phyloP scores from a whole-genome alignment of 306 rosid genomes.

The Dalbergia cultrata region DNA sequence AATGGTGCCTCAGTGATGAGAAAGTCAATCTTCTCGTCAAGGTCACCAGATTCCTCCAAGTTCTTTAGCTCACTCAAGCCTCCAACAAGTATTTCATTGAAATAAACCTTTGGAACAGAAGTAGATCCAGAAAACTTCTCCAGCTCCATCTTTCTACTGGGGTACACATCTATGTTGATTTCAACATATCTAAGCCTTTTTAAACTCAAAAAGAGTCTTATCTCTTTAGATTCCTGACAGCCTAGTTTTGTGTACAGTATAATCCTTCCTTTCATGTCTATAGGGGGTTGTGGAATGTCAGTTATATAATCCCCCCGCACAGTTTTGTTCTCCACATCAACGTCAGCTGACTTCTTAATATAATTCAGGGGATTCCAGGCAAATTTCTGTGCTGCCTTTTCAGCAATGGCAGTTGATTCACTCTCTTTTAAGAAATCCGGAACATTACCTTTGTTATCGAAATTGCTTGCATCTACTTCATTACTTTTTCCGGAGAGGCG shows the following conservation, averaged over 20 bases:
- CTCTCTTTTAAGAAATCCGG: constrained; percentile 53
- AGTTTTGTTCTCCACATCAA: constrained; percentile 54
- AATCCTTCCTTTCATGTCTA: constrained; percentile 79
- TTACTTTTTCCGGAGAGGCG: constrained; percentile 78
- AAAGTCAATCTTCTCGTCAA: constrained; percentile 85
- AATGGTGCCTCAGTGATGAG: constrained; percentile 73
- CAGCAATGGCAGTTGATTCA: constrained; percentile 58
- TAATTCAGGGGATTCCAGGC: constrained; percentile 82
- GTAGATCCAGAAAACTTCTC: constrained; percentile 79
- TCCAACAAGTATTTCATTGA: constrained; percentile 82
- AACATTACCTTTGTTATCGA: constrained; percentile 52
- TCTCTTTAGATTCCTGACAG: constrained; percentile 76
- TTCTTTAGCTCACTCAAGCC: constrained; percentile 75
- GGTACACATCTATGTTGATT: constrained; percentile 82
- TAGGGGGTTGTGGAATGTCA: constrained; percentile 44
- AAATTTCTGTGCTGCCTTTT: constrained; percentile 64
- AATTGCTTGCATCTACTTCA: constrained; percentile 48
- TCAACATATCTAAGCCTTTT: constrained; percentile 80
- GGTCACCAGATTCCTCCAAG: constrained; percentile 73
- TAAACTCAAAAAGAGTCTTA: constrained; percentile 68
- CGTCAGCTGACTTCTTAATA: constrained; percentile 60
- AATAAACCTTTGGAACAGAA: constrained; percentile 82
- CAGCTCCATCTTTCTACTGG: constrained; percentile 78
- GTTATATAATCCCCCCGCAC: constrained; percentile 51
- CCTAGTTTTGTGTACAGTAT: constrained; percentile 80